Conservation (phyloP, 345 rosid genomes). For the Pugionium dolabratum region DNA sequence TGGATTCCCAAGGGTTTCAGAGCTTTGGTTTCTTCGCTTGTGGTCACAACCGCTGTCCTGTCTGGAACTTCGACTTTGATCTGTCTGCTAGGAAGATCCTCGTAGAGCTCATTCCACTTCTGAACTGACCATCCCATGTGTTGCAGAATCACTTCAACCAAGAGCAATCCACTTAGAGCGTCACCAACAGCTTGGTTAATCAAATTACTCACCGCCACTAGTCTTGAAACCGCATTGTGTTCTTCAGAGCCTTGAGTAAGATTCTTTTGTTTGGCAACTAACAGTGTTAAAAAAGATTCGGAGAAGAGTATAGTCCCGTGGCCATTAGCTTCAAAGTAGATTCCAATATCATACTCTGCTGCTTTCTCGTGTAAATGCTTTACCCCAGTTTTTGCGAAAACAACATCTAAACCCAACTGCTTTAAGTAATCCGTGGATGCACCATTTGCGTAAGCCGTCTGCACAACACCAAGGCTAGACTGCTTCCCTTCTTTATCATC, state of each 20-base stretch:
- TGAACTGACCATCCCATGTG: conserved; percentile 82
- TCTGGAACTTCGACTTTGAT: conserved; percentile 90
- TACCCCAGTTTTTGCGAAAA: conserved; percentile 82
- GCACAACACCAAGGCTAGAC: conserved; percentile 73
- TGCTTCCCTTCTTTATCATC: conserved; percentile 40
- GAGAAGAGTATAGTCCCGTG: conserved; percentile 93
- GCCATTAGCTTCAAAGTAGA: conserved; percentile 97
- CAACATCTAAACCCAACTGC: conserved; percentile 67
- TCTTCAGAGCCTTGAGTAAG: conserved; percentile 66
- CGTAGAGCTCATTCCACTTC: conserved; percentile 75
- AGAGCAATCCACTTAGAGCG: conserved; percentile 82
- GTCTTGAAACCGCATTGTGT: conserved; percentile 72
- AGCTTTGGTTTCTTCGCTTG: conserved; percentile 77
- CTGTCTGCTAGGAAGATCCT: conserved; percentile 90
- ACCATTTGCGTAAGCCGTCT: conserved; percentile 97
- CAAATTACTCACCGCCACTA: conserved; percentile 75
- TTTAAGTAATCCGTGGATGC: conserved; percentile 81
- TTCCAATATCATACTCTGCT: conserved; percentile 78
- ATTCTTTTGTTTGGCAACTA: conserved; percentile 52
- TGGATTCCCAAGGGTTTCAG: conserved; percentile 81
- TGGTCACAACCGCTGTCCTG: conserved; percentile 73
- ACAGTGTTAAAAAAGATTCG: conserved; percentile 55
- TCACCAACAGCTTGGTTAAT: conserved; percentile 98
- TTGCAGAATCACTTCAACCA: conserved; percentile 81
- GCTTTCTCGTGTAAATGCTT: conserved; percentile 85